Base-by-base conservation (phyloP, 306 rosid species). In the Vigna unguiculata region DNA sequence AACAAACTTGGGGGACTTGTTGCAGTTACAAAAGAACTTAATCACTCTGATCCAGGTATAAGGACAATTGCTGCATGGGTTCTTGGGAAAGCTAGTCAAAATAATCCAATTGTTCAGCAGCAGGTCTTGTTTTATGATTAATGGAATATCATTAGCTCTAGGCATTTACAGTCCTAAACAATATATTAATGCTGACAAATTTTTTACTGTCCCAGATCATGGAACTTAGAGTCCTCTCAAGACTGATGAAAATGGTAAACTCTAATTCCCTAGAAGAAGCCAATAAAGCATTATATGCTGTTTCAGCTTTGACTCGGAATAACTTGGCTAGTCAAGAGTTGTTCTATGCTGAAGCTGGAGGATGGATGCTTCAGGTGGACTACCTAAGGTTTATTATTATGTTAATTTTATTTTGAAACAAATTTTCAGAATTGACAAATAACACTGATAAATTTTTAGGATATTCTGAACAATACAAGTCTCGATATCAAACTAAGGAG, bases 11-110 rank as follows among this genome's bases (percentile, higher is more conserved):
- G 95, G 67, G 98, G 97, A 55, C 79, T 90, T 74, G 51, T 17
- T 59, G 88, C 80, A 58, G 86, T 94, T 34, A 61, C 72, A 3
- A 63, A 25, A 19, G 90, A 94, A 65, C 97, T 94, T 43, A 20
- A 83, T 84, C 90, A 91, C 71, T 28, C 84, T 45, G 92, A 94
- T 79, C 63, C 93, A 1, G 87, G 81, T 74, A 85, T 85, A 48
- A 90, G 98, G 83, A 72, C 85, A 20, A 28, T 81, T 80, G 93
- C 97, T 43, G 97, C 98, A 1, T 94, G 96, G 98, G 78, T 91
- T 70, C 67, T 94, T 69, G 98, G 98, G 76, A 87, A 87, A 83
- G 93, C 93, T 65, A 81, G 91, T 85, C 97, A 94, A 77, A 94
- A 94, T 67, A 91, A 94, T 70, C 96, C 89, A 54, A 74, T 76